Evolutionary conservation across 75 land plant species (phyloP), one percentile per base, ranked within the genome.

Genomic region (Picea glauca): DNA sequence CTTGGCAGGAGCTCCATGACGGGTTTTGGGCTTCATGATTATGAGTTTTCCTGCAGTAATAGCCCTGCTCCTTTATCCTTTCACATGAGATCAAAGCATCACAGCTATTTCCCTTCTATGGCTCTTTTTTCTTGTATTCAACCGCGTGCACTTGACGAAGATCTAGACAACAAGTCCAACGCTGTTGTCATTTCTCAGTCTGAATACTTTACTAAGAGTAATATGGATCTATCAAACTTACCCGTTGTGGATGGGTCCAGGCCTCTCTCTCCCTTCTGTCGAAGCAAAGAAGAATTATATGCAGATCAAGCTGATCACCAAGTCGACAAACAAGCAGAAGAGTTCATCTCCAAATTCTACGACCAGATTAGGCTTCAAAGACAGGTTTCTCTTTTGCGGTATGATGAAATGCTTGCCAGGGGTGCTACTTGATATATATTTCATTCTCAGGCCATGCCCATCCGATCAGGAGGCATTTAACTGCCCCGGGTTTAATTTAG

Each of bases 301-400:
- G 17, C 46, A 58, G 35, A 15, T 20, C 15, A 17, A 18, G 87
- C 77, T 58, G 88, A 79, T 5, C 75, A 78, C 26, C 81, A 40
- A 62, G 85, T 90, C 68, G 92, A 90, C 74, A n/a, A 30, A 74
- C 82, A 75, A 74, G 92, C 92, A 58, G 92, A 90, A 54, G 77
- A 88, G 84, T 90, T 90, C 75, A 90, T 90, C 18, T 82, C 80
- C 4, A 80, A 74, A 59, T 88, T 90, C 46, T 86, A 90, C 80
- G 76, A 78, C 72, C 90, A 90, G 83, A 88, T 90, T 77, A 85
- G 80, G 81, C 3, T 85, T 84, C 92, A 90, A 38, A 76, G 90
- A 60, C 88, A 90, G 81, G 57, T 83, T 50, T 87, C 91, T 1
- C 82, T 68, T 66, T 23, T 83, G 30, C 78, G 80, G 72, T 85